These are phyloP conservation scores for Tricholoma furcatifolium DNA, from an alignment of 768 basidiomycete genomes.

Conservation along the genomic window DNA sequence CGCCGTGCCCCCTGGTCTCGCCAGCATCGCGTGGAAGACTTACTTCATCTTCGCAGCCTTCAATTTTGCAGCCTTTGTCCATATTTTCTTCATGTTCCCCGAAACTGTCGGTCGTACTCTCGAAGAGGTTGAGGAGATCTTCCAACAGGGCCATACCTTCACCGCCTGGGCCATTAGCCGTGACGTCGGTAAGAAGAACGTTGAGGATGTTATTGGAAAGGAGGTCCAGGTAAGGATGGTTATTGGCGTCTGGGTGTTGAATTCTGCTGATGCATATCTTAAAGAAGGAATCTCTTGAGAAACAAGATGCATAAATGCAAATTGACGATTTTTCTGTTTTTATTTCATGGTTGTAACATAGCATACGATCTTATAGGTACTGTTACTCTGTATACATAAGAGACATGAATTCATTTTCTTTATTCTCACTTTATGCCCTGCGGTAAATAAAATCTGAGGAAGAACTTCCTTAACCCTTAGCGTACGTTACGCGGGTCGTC, in stretches of 20 bases:
- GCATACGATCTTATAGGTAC: background rate
- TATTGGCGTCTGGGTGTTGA: background rate
- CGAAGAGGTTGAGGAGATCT: constrained; percentile 80
- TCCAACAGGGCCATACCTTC: constrained; percentile 65
- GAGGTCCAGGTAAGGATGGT: constrained; percentile 12
- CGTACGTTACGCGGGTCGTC: too few species aligned
- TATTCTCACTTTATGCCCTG: too few species aligned
- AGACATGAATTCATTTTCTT: too few species aligned
- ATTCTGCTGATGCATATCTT: too few species aligned
- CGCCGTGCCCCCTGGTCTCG: constrained; percentile 71
- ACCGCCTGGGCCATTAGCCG: constrained; percentile 68
- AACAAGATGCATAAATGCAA: background rate
- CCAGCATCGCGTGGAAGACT: constrained; percentile 67
- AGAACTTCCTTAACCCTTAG: too few species aligned
- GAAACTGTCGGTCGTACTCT: constrained; percentile 73
- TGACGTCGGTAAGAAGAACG: constrained; percentile 60
- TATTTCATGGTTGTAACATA: background rate
- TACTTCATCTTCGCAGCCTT: constrained; percentile 80
- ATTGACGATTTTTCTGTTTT: background rate
- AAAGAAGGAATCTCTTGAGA: background rate
- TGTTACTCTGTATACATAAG: too few species aligned
- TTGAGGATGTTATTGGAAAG: constrained; percentile 47
- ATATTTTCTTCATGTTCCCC: constrained; percentile 78
- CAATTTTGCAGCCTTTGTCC: constrained; percentile 70
- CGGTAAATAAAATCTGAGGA: too few species aligned